Evolutionary conservation across 768 basidiomycete species (phyloP).

Genomic region (Auricularia auricula-judae): DNA sequence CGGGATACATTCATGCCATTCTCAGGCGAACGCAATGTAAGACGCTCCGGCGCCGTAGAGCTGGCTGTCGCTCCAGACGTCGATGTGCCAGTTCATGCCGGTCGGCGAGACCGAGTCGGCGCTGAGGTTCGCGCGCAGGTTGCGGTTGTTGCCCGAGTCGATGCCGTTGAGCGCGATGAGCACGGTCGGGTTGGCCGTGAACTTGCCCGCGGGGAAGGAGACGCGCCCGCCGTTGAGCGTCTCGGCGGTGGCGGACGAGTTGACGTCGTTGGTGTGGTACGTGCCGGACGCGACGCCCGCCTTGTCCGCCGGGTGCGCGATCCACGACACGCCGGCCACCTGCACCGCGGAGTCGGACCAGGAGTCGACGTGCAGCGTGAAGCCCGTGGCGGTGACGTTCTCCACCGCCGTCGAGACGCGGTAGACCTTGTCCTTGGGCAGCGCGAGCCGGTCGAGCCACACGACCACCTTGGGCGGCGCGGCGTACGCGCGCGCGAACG

Average conservation of each 20-base stretch:
- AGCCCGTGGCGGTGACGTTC: conserved; percentile 5
- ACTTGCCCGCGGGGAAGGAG: background rate
- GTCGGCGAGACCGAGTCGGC: background rate
- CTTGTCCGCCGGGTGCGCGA: conserved; percentile 7
- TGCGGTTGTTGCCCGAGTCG: conserved; percentile 1
- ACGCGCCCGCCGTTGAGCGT: background rate
- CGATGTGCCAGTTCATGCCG: conserved; percentile 7
- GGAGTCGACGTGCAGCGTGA: conserved; percentile 8
- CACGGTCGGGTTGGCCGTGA: conserved; percentile 3
- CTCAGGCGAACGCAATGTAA: conserved; percentile 1
- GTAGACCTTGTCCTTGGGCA: background rate
- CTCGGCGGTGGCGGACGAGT: background rate
- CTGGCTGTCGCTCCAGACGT: conserved; percentile 4
- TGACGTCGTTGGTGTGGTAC: conserved; percentile 3
- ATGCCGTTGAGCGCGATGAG: conserved; percentile 5
- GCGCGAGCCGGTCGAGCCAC: conserved; percentile 1
- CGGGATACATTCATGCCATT: too few relatives aligned
- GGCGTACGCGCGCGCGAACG: conserved; percentile 3
- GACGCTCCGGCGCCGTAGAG: conserved; percentile 5
- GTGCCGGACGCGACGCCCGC: conserved; percentile 3
- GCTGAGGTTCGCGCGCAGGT: background rate
- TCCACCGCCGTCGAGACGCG: background rate
- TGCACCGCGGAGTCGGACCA: conserved; percentile 7
- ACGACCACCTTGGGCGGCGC: conserved; percentile 6
- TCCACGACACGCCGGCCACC: conserved; percentile 2